Base-by-base conservation (phyloP, 495 filamentous ascomycete genomes). In the Penicillium simplicissimum region DNA sequence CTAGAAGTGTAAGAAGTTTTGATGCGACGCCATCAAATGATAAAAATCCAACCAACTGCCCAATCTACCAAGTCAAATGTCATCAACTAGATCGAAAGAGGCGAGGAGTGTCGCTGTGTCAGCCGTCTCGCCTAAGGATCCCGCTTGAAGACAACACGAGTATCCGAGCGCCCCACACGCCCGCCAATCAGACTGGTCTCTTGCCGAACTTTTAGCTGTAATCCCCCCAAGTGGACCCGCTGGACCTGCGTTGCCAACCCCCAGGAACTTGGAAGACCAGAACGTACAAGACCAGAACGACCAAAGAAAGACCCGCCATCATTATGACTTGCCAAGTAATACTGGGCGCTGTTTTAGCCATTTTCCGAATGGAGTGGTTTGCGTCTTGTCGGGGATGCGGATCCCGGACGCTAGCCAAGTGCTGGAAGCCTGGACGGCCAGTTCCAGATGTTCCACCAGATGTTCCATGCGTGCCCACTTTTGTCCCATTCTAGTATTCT, bases 121-220 rank as follows among this genome's bases (percentile, higher is more conserved):
- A 25, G 23, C 35, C 47, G 36, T 35, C 70, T 77, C 76, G 76
- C 74, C 67, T 77, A 79, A 72, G 69, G 61, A 73, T 79, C 75
- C 76, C 75, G 66, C 71, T 75, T 73, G 73, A 52, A 77, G 76
- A 53, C 70, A 75, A 74, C 66, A 64, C 62, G 64, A 47, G 40
- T 62, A 69, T 69, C 69, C 67, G 66, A 67, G 66, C 66, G 28
- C 56, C 66, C 43, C 49, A 8, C 36, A 13, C 19, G 15, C 21
- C 59, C 52, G 53, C 17, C 76, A 81, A 81, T 81, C 72, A 78
- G 38, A 67, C 19, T 14, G 3, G 19, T 37, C 43, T 42, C 52
- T 81, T 79, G 68, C 76, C 78, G 78, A 81, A 73, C 62, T 53
- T 35, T 64, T 19, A 25, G 23, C 3, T n/a, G n/a, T n/a, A 8